Evolutionary conservation across 768 basidiomycete species (phyloP).

Genomic region (Leucocoprinus leucothites): DNA sequence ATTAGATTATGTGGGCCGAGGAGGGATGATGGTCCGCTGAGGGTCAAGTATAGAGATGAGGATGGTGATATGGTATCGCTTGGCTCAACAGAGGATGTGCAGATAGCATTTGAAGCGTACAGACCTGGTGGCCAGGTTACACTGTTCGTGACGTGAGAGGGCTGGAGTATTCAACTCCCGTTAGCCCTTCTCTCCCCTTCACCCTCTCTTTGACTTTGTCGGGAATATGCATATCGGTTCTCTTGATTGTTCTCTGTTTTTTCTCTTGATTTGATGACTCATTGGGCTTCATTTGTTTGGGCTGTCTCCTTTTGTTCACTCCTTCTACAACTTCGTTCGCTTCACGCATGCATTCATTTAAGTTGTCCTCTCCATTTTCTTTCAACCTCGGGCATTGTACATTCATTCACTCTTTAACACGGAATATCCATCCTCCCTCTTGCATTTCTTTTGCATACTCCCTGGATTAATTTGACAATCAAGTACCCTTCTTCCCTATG

Average conservation of each 20-base stretch:
- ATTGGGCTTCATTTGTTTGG: slow-evolving; percentile 5
- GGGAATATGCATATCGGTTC: background rate
- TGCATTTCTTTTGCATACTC: slow-evolving; percentile 3
- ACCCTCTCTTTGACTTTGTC: background rate
- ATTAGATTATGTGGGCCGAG: slow-evolving; percentile 87
- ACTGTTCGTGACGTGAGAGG: slow-evolving; percentile 67
- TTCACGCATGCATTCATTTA: slow-evolving; percentile 1
- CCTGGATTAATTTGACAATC: slow-evolving; percentile 7
- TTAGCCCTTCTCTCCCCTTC: background rate
- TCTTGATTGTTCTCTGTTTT: background rate
- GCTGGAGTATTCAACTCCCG: background rate
- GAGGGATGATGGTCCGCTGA: slow-evolving; percentile 74
- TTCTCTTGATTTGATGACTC: slow-evolving; percentile 6
- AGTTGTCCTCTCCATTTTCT: background rate
- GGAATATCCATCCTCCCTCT: slow-evolving; percentile 3
- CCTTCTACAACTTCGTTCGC: background rate
- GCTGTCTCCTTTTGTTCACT: background rate
- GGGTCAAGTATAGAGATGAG: slow-evolving; percentile 89
- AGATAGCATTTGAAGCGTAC: slow-evolving; percentile 89
- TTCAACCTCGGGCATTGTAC: slow-evolving; percentile 3
- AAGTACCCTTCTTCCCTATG: background rate
- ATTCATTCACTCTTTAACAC: slow-evolving; percentile 5
- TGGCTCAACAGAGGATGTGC: slow-evolving; percentile 88
- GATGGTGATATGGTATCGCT: slow-evolving; percentile 89
- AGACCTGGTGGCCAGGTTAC: slow-evolving; percentile 79